These are phyloP conservation scores for Hondaea fermentalgiana DNA, from an alignment of 108 stramenopile species.

Conservation along the genomic window DNA sequence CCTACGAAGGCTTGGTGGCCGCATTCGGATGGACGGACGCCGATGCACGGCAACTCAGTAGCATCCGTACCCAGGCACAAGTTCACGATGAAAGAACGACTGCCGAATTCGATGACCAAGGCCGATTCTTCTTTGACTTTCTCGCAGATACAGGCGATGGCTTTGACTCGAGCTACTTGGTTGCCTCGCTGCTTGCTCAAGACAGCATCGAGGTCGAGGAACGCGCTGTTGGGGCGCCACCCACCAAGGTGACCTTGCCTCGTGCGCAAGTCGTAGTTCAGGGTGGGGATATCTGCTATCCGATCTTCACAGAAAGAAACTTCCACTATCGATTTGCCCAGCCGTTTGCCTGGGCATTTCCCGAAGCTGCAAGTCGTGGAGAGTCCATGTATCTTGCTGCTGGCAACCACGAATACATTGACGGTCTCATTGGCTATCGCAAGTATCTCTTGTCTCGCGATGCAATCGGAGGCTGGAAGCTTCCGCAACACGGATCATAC, in stretches of 20 bases:
- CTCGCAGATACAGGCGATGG: constrained; percentile 16
- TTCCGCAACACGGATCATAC: not conserved
- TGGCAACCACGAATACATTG: constrained; percentile 1
- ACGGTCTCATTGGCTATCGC: not conserved
- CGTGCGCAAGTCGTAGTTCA: not conserved
- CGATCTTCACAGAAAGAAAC: not conserved
- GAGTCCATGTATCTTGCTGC: constrained; percentile 3
- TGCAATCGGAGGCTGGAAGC: not conserved
- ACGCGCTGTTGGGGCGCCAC: not conserved
- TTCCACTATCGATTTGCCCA: not conserved
- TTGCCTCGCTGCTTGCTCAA: not conserved
- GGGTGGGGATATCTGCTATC: not conserved
- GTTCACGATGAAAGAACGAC: not conserved
- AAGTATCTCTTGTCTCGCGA: not conserved
- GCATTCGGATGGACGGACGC: too few relatives aligned
- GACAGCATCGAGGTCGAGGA: not conserved
- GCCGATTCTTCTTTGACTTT: not conserved
- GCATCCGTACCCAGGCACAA: not conserved
- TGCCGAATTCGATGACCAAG: not conserved
- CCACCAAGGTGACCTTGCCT: not conserved
- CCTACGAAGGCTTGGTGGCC: not conserved
- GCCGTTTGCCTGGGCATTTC: not conserved
- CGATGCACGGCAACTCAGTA: not conserved
- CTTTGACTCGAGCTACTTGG: not conserved
- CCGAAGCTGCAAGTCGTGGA: not conserved